phyloP scores from a whole-genome alignment of 164 flowering plant genomes.

The Echeveria elegans region DNA sequence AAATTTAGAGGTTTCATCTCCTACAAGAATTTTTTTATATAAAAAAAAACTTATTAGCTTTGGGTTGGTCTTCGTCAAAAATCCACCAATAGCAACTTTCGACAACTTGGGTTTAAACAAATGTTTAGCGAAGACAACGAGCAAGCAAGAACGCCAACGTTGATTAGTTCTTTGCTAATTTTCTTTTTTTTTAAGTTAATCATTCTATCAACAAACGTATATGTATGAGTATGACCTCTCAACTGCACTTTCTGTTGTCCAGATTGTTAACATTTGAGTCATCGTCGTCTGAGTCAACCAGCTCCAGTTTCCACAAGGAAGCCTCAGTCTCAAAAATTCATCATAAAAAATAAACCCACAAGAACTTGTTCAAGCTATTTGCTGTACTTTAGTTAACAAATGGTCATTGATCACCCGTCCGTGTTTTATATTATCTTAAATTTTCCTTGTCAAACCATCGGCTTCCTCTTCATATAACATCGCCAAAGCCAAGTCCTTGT shows the following conservation, averaged over 20 bases:
- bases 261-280: conserved; percentile 2
- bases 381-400: no score
- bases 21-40: not conserved
- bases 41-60: no score
- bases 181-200: not conserved
- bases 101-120: not conserved
- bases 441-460: not conserved
- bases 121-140: not conserved
- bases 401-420: no score
- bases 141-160: not conserved
- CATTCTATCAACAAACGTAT: not conserved
- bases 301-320: not conserved
- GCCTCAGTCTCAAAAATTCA: not conserved
- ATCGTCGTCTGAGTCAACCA: not conserved
- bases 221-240: not conserved
- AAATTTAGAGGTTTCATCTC: not conserved
- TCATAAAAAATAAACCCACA: not conserved
- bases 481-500: not conserved
- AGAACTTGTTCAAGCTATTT: not conserved
- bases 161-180: not conserved
- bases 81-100: not conserved
- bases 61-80: no score
- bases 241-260: not conserved
- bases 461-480: not conserved
- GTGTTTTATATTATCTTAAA: not conserved